A percentile compares a stretch with the other conserved stretches of the same genome.
These are phyloP conservation scores for Choanephora cucurbitarum DNA, from an alignment of 371 early-diverging fungal species.

Conservation along the genomic window DNA sequence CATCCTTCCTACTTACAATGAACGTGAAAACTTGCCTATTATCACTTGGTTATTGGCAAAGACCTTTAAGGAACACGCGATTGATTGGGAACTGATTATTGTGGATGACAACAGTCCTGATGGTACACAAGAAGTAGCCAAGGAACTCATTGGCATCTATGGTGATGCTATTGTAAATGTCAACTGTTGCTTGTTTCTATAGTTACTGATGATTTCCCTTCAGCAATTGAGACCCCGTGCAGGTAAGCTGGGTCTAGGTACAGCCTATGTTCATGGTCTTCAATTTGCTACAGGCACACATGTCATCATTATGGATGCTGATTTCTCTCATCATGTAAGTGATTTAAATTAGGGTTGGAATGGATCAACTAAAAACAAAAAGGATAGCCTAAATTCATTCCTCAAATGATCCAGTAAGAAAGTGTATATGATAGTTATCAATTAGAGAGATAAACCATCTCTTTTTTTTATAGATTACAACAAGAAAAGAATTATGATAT, in stretches of 20 bases:
- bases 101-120: slow-evolving; percentile 99
- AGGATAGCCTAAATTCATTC: slow-evolving; percentile 92
- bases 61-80: slow-evolving; percentile 78
- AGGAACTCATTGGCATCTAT: slow-evolving; percentile 83
- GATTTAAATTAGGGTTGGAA: too few relatives aligned
- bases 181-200: neutral
- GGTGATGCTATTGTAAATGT: slow-evolving; percentile 87
- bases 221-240: slow-evolving; percentile 88
- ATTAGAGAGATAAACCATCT: too few relatives aligned
- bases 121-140: slow-evolving; percentile 94
- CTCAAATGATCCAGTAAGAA: slow-evolving; percentile 90
- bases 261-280: slow-evolving; percentile 97
- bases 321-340: slow-evolving; percentile 96
- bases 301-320: slow-evolving; percentile 99
- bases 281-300: slow-evolving; percentile 93
- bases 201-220: neutral
- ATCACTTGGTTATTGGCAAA: slow-evolving; percentile 91
- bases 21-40: slow-evolving; percentile 95
- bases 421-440: too few relatives aligned
- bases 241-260: slow-evolving; percentile 95
- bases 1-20: slow-evolving; percentile 98
- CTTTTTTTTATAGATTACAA: slow-evolving; percentile 75
- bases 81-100: slow-evolving; percentile 96
- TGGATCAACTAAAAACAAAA: too few relatives aligned
- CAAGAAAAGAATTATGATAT: slow-evolving; percentile 87